Base-by-base conservation (phyloP, 2,329 filamentous ascomycete genomes). In the Cytospora piceae region DNA sequence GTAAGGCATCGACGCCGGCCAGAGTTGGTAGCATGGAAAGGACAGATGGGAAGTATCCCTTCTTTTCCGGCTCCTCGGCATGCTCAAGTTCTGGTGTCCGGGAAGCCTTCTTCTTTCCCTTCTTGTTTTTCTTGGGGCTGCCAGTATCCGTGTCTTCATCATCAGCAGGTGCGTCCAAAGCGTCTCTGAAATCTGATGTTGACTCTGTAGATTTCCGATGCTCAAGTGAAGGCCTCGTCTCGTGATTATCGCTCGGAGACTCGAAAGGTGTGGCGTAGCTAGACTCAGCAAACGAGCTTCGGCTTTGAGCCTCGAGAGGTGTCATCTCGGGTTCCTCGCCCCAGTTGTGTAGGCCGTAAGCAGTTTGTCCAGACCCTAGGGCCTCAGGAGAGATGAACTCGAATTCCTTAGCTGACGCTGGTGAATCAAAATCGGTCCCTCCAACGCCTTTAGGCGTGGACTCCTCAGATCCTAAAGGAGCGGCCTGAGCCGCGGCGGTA, bases 391-490 rank as follows among this genome's bases (percentile, higher is more conserved):
- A 27, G 3, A 46, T 31, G 20, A 53, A 8, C n/a, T 34, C 34
- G 4, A 46, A 51, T 2, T 61, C 52, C 46, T 56, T 37, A 46
- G 31, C 59, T 4, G 49, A 58, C 34, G 51, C 58, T 11, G 66
- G 59, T 56, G 57, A 56, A 5, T n/a, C 55, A 31, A 59, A 56
- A 32, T 39, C 63, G 4, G 39, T 39, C 27, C 53, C 59, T 4
- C 20, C 56, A 9, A 61, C n/a, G 6, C 46, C 59, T 11, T n/a
- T 91, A 1, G 91, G 90, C 1, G 90, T 93, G 0, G 84, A 83
- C 72, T 92, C 86, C 69, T 87, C 80, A 7, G 89, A 91, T 54
- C 82, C 88, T 11, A 87, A 77, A 32, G 83, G 73, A 58, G 88
- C 84, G 11, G 78, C 67, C 29, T 74, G 27, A 27, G 72, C 67